Base-by-base conservation (phyloP, 2,329 filamentous ascomycete species). In the Fusarium sp. region DNA sequence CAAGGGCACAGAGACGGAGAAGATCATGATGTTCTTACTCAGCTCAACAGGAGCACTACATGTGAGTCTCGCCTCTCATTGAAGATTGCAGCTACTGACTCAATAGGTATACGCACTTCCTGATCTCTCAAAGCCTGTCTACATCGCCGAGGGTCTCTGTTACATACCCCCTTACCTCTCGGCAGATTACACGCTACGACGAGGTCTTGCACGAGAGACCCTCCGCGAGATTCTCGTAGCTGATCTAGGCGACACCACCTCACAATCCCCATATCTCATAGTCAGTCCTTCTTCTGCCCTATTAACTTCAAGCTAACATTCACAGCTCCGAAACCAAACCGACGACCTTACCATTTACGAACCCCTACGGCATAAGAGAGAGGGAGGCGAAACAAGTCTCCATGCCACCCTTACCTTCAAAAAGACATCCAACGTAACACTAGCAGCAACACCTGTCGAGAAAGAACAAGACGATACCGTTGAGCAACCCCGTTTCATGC, bases 341-440 rank as follows among this genome's bases (percentile, higher is more conserved):
- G 91, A 97, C 67, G 94, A 98, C 75, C 81, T 98, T 33, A 91
- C 91, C 13, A 86, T 98, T 45, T 99, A 98, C 76, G 89, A 96
- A 75, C 94, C 95, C 2, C 91, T 93, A 71, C 84, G 87, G 41
- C 81, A 81, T 63, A 79, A 75, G 39, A 75, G 74, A 28, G 77
- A 77, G 56, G 76, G 73, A 57, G 70, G 79, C 28, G 78, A 83
- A 7, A 30, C 70, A 3, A 65, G 62, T 4, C 84, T 90, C 69
- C 81, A 85, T 2, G 80, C 82, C 24, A 86, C 84, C 9, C 81
- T 97, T 13, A 87, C 89, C 55, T 97, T 97, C 78, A 84, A 90
- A 56, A 97, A 97, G 77, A 80, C 92, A 1, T 79, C 87, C 2
- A 94, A 95, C 70, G 82, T 89, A 17, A 83, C 86, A 30, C 79